Evolutionary conservation across 495 filamentous ascomycete genomes (phyloP), one percentile per base, ranked within the genome.

Genomic region (Barbatosphaeria neglecta): DNA sequence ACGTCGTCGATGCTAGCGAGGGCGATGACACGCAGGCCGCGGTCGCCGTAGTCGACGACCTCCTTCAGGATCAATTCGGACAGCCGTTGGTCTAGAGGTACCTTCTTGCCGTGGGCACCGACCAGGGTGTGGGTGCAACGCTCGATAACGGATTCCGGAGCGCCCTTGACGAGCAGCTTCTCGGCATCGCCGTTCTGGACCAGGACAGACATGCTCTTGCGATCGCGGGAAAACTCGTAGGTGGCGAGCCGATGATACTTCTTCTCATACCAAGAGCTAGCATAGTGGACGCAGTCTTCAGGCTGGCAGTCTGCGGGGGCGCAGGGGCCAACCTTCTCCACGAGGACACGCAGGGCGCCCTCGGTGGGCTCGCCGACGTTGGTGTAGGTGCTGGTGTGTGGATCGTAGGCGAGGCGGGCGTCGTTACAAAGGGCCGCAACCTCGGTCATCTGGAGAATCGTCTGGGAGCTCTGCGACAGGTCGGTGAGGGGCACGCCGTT

Each of bases 141-240:
- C 40, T 94, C 92, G 42, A 97, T 74, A 51, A 97, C 79, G 7
- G 87, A 84, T 64, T 99, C 93, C 10, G 93, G 93, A 11, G 93
- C 93, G 50, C 93, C 93, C 66, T 99, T 99, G 49, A 97, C 92
- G 20, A 99, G 78, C 13, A 99, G 81, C 59, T 82, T 84, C 62
- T 90, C 76, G 27, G 79, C 61, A 37, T 70, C 72, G 40, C 72
- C 77, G 38, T 75, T 68, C 44, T 83, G 80, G 41, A 92, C 84
- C 16, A 96, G 76, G 23, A 97, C 93, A 22, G 93, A 99, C 93
- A 99, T 99, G 60, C 93, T 97, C 75, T 99, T 99, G 18, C 93
- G 77, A 62, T 97, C 93, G 57, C 93, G 82, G 5, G 93, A 97
- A 66, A 99, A 99, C 61, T 99, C 93, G 51, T 90, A 99, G 13